Percentiles rank a stretch among this genome's conserved stretches.
Conservation (phyloP, 768 basidiomycete genomes). For the Candolleomyces aberdarensis region DNA sequence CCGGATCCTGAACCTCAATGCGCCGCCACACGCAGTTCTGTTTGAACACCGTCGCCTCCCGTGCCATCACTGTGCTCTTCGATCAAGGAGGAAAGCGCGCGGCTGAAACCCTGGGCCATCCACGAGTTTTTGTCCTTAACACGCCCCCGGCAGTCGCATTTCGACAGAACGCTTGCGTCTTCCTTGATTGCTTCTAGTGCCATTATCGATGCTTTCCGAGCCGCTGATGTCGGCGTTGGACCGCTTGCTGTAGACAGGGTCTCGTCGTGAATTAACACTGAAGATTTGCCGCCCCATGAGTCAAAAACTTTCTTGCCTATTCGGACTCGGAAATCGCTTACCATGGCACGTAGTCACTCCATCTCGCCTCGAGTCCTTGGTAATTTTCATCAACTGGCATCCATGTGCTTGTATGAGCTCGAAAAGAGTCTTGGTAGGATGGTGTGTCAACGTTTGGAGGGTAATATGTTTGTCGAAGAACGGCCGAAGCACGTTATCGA, state of each 20-base stretch:
- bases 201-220: slow-evolving; percentile 56
- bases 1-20: neutral
- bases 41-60: neutral
- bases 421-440: slow-evolving; percentile 73
- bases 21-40: neutral
- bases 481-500: slow-evolving; percentile 64
- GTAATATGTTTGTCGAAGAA: slow-evolving; percentile 79
- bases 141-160: slow-evolving; percentile 62
- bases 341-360: slow-evolving; percentile 49
- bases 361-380: slow-evolving; percentile 41
- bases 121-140: slow-evolving; percentile 33
- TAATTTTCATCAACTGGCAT: slow-evolving; percentile 62
- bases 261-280: slow-evolving; percentile 69
- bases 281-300: neutral
- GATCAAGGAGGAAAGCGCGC: slow-evolving; percentile 19
- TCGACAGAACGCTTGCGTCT: slow-evolving; percentile 57
- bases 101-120: slow-evolving; percentile 24
- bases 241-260: slow-evolving; percentile 59
- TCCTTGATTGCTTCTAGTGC: slow-evolving; percentile 70
- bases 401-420: slow-evolving; percentile 72
- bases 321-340: slow-evolving; percentile 24
- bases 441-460: slow-evolving; percentile 67
- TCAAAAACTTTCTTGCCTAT: neutral
- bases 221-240: slow-evolving; percentile 47
- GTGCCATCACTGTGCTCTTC: slow-evolving; percentile 16